Conservation (phyloP, 345 rosid genomes). For the Kernera saxatilis region DNA sequence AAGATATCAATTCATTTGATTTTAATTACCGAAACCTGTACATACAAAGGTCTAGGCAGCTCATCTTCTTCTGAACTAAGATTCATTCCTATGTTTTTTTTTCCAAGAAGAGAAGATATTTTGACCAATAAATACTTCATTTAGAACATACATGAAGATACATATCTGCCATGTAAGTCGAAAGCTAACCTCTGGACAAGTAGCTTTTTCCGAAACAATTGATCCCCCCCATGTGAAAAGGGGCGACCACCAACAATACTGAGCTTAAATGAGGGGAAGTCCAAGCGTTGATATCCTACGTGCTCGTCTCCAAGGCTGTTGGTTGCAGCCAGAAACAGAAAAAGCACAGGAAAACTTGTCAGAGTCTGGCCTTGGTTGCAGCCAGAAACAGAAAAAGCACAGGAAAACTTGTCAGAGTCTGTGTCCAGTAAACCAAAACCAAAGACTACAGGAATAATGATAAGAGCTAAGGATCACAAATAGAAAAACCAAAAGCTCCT, state of each 20-base stretch:
- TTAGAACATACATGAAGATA: background rate
- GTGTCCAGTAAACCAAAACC: background rate
- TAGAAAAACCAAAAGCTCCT: background rate
- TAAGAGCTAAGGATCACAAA: background rate
- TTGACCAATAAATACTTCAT: background rate
- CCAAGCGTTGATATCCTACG: constrained; percentile 63
- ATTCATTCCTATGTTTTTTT: background rate
- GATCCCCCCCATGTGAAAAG: constrained; percentile 76
- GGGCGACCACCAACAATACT: constrained; percentile 89
- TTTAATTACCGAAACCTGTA: background rate
- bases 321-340: constrained; percentile 10
- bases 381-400: background rate
- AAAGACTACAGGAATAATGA: background rate
- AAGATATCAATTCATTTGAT: background rate
- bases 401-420: background rate
- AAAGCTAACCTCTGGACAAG: constrained; percentile 50
- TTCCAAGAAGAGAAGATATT: background rate
- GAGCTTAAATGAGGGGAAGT: constrained; percentile 59
- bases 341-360: background rate
- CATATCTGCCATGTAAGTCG: background rate
- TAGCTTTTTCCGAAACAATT: constrained; percentile 50
- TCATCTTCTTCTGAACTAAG: background rate
- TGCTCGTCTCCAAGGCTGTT: constrained; percentile 80
- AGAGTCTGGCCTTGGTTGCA: no score
- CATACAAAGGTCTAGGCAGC: background rate